Evolutionary conservation across 192 early-diverging fungal genomes (phyloP).

Genomic region (Podila clonocystis): DNA sequence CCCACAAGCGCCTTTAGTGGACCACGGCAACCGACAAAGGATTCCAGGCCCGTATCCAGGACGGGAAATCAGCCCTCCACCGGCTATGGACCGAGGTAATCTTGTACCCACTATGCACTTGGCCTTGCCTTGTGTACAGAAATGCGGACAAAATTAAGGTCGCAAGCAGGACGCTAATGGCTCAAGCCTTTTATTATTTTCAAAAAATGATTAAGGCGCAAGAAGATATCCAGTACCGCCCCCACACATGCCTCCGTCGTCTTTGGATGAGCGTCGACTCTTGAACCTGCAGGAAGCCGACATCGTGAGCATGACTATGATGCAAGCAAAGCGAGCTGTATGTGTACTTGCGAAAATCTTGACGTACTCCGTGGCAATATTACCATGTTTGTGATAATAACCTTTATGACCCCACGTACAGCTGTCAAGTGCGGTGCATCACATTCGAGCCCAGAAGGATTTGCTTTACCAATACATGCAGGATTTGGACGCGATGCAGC

Average conservation of each 20-base stretch:
- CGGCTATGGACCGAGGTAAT: constrained; percentile 9
- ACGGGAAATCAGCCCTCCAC: neutral
- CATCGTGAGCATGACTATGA: constrained; percentile 18
- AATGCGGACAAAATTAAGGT: neutral
- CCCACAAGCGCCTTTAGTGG: neutral
- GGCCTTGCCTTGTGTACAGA: neutral
- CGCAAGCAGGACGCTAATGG: too few species aligned
- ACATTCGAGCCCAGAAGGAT: constrained; percentile 24
- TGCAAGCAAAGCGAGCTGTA: constrained; percentile 34
- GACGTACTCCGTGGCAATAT: neutral
- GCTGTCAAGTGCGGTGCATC: constrained; percentile 28
- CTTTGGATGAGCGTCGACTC: constrained; percentile 1
- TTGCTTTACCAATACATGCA: constrained; percentile 4
- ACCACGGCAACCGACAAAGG: neutral
- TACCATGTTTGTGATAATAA: neutral
- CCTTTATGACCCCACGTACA: neutral
- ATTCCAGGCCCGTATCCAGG: neutral
- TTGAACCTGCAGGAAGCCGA: constrained; percentile 19
- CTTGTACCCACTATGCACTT: too few species aligned
- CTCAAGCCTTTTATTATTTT: neutral
- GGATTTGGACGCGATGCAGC: constrained; percentile 30
- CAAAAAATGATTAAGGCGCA: neutral
- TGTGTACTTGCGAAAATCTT: neutral
- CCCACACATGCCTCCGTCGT: constrained; percentile 23
- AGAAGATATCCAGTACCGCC: constrained; percentile 24